A percentile compares a stretch with the other conserved stretches of the same genome.
phyloP scores from a whole-genome alignment of 169 alveolate genomes.

The Pseudocohnilembus persalinus region DNA sequence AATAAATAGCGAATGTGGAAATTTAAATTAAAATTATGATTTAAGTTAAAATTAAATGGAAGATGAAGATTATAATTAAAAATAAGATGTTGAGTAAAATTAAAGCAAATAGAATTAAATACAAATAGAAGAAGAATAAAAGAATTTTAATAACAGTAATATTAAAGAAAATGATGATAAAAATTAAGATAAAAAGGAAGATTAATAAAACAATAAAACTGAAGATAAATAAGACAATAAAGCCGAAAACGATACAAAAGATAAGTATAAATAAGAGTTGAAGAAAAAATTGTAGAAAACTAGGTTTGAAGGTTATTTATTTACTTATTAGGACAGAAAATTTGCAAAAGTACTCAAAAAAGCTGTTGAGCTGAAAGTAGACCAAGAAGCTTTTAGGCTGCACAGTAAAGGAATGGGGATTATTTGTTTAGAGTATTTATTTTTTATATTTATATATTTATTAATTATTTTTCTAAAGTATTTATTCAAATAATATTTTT shows the following conservation, averaged over 20 bases:
- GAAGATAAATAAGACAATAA: background rate
- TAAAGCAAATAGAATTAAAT: no score
- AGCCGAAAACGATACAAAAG: background rate
- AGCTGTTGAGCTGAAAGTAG: conserved; percentile 38
- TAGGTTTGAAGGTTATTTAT: conserved; percentile 30
- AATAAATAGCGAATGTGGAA: no score
- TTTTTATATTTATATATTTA: no score
- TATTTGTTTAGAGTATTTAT: conserved; percentile 59
- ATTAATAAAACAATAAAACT: background rate
- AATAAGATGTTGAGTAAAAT: no score
- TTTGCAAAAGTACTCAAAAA: conserved; percentile 57
- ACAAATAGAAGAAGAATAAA: no score
- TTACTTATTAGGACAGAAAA: conserved; percentile 57
- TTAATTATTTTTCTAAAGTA: no score
- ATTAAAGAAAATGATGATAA: background rate
- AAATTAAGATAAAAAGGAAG: background rate
- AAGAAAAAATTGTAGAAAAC: background rate
- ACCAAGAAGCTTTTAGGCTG: conserved; percentile 58
- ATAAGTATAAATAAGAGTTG: no score
- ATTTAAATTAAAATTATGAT: no score
- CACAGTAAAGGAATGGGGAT: conserved; percentile 87
- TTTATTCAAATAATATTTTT: no score
- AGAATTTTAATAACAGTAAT: no score
- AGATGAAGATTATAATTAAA: no score
- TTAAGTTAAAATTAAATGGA: no score